phyloP scores from a whole-genome alignment of 2,329 filamentous ascomycete genomes.

The Diaporthe amygdali region DNA sequence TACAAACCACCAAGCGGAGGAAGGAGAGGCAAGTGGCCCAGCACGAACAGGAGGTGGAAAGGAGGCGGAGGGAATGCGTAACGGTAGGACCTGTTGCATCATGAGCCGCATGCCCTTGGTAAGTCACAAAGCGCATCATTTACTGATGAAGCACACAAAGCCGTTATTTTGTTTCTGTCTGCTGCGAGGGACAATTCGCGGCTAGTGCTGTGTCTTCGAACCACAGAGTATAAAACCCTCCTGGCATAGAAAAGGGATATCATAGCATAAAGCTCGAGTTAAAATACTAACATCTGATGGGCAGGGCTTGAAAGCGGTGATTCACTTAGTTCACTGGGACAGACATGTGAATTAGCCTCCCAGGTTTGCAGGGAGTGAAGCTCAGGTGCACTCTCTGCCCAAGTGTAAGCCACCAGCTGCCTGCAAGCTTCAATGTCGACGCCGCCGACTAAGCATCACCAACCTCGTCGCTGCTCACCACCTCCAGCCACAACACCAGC shows the following conservation, averaged over 20 bases:
- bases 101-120: constrained; percentile 22
- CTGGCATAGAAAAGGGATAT: background rate
- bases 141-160: background rate
- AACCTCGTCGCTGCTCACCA: background rate
- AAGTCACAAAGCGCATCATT: background rate
- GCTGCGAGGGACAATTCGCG: background rate
- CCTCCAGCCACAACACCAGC: background rate
- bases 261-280: background rate
- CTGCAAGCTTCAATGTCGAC: background rate
- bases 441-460: background rate
- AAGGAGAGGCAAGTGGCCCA: constrained; percentile 43
- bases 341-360: background rate
- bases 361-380: background rate
- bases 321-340: background rate
- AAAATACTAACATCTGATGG: background rate
- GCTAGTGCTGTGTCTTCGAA: background rate
- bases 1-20: constrained; percentile 59
- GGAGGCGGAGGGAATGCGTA: constrained; percentile 55
- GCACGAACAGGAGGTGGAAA: constrained; percentile 43
- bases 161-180: background rate
- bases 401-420: background rate
- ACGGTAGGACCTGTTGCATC: constrained; percentile 57
- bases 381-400: background rate
- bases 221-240: background rate
- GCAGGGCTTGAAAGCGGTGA: background rate